Evolutionary conservation across 768 basidiomycete genomes (phyloP), one percentile per base, ranked within the genome.

Genomic region (Phlebiopsis flavidoalba): DNA sequence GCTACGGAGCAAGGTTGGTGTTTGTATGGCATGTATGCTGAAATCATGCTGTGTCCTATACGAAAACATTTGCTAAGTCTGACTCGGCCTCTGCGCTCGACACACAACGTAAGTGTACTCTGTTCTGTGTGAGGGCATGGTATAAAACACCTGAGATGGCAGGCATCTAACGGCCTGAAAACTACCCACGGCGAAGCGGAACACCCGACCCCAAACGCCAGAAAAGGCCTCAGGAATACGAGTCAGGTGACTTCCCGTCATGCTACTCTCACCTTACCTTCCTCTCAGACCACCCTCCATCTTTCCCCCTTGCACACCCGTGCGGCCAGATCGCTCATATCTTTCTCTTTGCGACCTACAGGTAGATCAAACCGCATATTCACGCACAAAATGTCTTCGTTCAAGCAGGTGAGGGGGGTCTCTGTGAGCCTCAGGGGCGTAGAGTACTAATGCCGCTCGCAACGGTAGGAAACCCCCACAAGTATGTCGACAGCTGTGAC

Each of bases 381-480:
- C 45, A 6, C 55, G 53, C 63, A 60, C 66, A 66, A 59, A 51
- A 74, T 74, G 73, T 71, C 73, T 21, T 53, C 65, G 14, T 75
- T 75, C 61, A 73, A 69, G 62, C 74, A 75, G 73, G 74, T 76
- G 35, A 57, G 60, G 47, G n/a, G 26, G 6, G 40, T 17, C 12
- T 22, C 26, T 49, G 36, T 31, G 15, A 26, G 19, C 17, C 22
- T 24, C 21, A 24, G 45, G 53, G 19, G 31, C 22, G 26, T 48
- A 33, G 46, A 15, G 22, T 51, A 53, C 57, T 58, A n/a, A 59
- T 57, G 10, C 53, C 63, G 61, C 62, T 35, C 22, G 21, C 21
- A n/a, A n/a, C n/a, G 48, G 55, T 54, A 81, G 78, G 76, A 76
- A 45, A n/a, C n/a, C 74, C 79, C 6, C 82, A 83, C 69, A 80